Evolutionary conservation across 805 yeast genomes (phyloP).

Genomic region (Pichia heedii): DNA sequence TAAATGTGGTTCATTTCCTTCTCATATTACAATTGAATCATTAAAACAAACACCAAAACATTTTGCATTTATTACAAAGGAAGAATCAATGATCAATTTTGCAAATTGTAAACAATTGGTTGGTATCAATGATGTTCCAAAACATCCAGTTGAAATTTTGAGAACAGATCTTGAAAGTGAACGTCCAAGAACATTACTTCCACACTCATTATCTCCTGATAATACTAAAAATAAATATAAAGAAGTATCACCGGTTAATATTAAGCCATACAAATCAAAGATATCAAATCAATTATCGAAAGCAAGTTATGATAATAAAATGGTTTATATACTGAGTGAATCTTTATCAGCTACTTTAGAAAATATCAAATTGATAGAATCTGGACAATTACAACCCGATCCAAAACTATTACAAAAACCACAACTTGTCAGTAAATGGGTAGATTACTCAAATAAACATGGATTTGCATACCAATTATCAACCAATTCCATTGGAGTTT

Average conservation of each 20-base stretch:
- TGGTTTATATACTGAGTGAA: conserved; percentile 20
- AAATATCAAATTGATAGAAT: conserved; percentile 21
- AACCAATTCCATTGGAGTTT: conserved; percentile 82
- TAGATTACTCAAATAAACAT: conserved; percentile 91
- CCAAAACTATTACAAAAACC: conserved; percentile 36
- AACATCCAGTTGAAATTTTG: conserved; percentile 61
- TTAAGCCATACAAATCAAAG: conserved; percentile 21
- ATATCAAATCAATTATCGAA: conserved; percentile 22
- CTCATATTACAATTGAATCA: conserved; percentile 50
- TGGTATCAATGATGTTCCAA: conserved; percentile 40
- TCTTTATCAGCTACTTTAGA: conserved; percentile 21
- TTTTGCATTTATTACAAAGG: conserved; percentile 42
- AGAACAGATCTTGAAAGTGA: conserved; percentile 63
- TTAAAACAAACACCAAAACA: conserved; percentile 55
- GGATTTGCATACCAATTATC: conserved; percentile 92
- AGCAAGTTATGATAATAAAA: conserved; percentile 23
- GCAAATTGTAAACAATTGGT: conserved; percentile 53
- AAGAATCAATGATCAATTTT: conserved; percentile 61
- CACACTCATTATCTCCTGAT: conserved; percentile 87
- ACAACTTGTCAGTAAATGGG: conserved; percentile 87
- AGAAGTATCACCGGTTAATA: conserved; percentile 37
- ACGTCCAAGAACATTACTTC: conserved; percentile 61
- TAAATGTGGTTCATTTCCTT: conserved; percentile 70
- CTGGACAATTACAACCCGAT: conserved; percentile 12
- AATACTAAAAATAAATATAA: conserved; percentile 82